Conservation (phyloP, 2,329 filamentous ascomycete genomes). For the Talaromyces atroroseus region DNA sequence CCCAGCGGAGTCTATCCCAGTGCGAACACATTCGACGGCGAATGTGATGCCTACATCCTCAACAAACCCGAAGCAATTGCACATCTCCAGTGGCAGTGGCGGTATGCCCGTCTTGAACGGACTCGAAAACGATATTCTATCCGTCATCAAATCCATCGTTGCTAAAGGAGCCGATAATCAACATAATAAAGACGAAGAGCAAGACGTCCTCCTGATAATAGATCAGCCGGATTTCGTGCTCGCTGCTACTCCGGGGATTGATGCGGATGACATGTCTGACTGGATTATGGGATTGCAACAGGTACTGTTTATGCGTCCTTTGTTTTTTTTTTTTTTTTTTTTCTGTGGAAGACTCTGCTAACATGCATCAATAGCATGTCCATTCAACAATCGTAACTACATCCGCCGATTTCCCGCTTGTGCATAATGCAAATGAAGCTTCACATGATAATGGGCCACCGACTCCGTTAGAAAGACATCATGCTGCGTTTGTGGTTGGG, state of each 20-base stretch:
- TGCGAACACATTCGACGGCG: background rate
- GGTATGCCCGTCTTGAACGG: constrained; percentile 27
- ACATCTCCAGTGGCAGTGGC: constrained; percentile 21
- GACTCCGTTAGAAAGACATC: constrained; percentile 64
- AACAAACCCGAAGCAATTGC: constrained; percentile 15
- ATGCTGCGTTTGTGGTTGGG: constrained; percentile 64
- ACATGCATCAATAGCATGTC: constrained; percentile 43
- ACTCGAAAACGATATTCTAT: constrained; percentile 31
- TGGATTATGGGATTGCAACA: constrained; percentile 57
- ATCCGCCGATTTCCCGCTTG: constrained; percentile 67
- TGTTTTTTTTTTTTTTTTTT: too few species aligned
- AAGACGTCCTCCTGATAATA: constrained; percentile 53
- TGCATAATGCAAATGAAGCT: constrained; percentile 41
- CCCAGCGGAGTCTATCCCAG: background rate
- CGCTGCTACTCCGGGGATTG: constrained; percentile 49
- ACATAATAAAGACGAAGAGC: constrained; percentile 14
- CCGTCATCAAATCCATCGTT: constrained; percentile 27
- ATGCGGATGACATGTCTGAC: constrained; percentile 46
- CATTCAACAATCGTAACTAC: constrained; percentile 63
- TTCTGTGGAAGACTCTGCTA: background rate
- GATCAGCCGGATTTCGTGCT: constrained; percentile 63
- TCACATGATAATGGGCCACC: constrained; percentile 23
- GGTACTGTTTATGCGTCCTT: constrained; percentile 27
- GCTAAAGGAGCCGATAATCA: constrained; percentile 4
- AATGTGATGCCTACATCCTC: constrained; percentile 8